Conservation (phyloP, 2,329 filamentous ascomycete genomes). For the Pseudonectria buxi region DNA sequence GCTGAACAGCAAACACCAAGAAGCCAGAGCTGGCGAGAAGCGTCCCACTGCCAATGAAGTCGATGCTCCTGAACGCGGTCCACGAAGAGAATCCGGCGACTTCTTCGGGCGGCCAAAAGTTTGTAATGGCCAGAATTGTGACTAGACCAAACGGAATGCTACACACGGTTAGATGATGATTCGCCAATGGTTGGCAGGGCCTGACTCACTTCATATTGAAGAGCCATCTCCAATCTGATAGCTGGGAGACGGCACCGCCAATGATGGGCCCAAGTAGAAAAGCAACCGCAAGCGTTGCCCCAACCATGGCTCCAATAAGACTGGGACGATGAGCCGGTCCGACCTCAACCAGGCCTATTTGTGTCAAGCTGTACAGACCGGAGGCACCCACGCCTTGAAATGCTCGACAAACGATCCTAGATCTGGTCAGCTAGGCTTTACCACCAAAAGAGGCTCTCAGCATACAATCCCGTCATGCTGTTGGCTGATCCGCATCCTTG, state of each 20-base stretch:
- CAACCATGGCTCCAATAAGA: slow-evolving; percentile 48
- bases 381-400: slow-evolving; percentile 56
- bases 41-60: slow-evolving; percentile 45
- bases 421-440: slow-evolving; percentile 12
- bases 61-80: slow-evolving; percentile 40
- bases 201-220: slow-evolving; percentile 53
- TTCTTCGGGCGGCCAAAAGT: slow-evolving; percentile 37
- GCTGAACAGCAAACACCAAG: slow-evolving; percentile 50
- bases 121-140: slow-evolving; percentile 40
- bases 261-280: slow-evolving; percentile 54
- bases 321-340: slow-evolving; percentile 46
- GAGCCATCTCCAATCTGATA: slow-evolving; percentile 50
- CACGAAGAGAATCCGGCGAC: slow-evolving; percentile 31
- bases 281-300: slow-evolving; percentile 48
- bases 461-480: slow-evolving; percentile 46
- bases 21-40: slow-evolving; percentile 47
- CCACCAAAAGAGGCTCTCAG: slow-evolving; percentile 3
- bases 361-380: slow-evolving; percentile 53
- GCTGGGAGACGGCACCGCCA: slow-evolving; percentile 49
- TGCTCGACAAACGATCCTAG: slow-evolving; percentile 50
- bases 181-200: not conserved
- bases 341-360: slow-evolving; percentile 51
- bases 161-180: slow-evolving; percentile 6
- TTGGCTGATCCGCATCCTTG: slow-evolving; percentile 45
- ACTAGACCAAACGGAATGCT: slow-evolving; percentile 45